Evolutionary conservation across 148 eudicot genomes (phyloP), one percentile per base, ranked within the genome.

Genomic region (Camellia japonica): DNA sequence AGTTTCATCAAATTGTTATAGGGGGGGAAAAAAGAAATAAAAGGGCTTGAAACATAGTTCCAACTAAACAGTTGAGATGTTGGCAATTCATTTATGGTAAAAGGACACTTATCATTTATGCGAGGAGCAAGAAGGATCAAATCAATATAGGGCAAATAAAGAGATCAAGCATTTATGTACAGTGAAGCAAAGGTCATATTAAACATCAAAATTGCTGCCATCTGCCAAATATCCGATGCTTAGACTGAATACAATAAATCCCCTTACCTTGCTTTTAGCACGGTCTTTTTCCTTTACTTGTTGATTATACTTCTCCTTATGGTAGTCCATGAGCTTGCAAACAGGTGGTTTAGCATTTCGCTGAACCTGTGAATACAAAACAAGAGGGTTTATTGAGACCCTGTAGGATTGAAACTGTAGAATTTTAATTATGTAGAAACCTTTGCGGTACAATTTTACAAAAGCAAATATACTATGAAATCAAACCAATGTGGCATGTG

Each of bases 301-400:
- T 76, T 85, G 71, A 55, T 78, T 76, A 78, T 93, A 89, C 90
- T 70, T 87, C 69, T 91, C 97, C 83, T 63, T 88, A 54, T 87
- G 73, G 88, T 89, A 93, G 86, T 94, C 91, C 85, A 84, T 78
- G 75, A 94, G 52, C 85, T 86, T 93, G 91, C 97, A 93, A 63
- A 93, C 97, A 85, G 93, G 91, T 30, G 94, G 98, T 46, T 85
- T 88, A 61, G 90, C 88, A 51, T 61, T 64, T 74, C 81, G 77
- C 18, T 92, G 83, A 81, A 94, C 97, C 98, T 94, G 84, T 51
- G 65, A 69, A 68, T 61, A 71, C 11, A 68, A 75, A 73, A 81
- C n/a, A 80, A 42, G 46, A 23, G 12, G 58, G 56, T 16, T 52
- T 41, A 30, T 13, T 20, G 14, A 82, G 46, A 38, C 75, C 44